Evolutionary conservation across 2,329 filamentous ascomycete species (phyloP).

Genomic region (Paecilomyces fulvus): DNA sequence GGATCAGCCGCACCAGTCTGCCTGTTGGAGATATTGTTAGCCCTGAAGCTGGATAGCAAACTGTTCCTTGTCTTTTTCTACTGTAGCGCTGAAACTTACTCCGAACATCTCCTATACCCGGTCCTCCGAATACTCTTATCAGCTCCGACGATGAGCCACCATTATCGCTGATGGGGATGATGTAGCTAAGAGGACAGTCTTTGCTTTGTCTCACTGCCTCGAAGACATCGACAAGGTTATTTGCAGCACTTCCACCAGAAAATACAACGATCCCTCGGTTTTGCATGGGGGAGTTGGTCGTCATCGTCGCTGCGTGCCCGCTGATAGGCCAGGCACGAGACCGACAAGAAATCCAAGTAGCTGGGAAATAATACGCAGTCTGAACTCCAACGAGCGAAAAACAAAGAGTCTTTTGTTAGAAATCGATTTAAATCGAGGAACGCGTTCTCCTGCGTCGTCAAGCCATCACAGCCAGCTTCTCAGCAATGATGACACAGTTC

Average conservation of each 20-base stretch:
- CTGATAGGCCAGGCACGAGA: not conserved
- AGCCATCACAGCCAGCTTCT: not conserved
- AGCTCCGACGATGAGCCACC: slow-evolving; percentile 89
- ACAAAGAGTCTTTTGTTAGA: not conserved
- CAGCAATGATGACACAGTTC: not conserved
- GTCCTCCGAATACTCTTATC: slow-evolving; percentile 88
- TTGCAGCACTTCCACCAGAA: slow-evolving; percentile 88
- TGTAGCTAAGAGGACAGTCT: slow-evolving; percentile 63
- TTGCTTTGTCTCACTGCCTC: slow-evolving; percentile 56
- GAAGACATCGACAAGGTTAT: slow-evolving; percentile 88
- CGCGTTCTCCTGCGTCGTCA: not conserved
- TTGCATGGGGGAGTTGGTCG: slow-evolving; percentile 6
- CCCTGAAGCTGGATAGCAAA: not conserved
- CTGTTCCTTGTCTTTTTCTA: not conserved
- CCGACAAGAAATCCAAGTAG: no score
- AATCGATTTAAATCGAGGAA: not conserved
- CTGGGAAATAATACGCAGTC: not conserved
- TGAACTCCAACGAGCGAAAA: not conserved
- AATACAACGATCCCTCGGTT: slow-evolving; percentile 67
- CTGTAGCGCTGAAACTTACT: slow-evolving; percentile 42
- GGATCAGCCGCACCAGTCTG: slow-evolving; percentile 83
- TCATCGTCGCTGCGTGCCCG: not conserved
- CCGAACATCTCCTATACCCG: slow-evolving; percentile 71
- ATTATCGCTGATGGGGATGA: slow-evolving; percentile 95
- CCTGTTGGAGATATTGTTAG: slow-evolving; percentile 39